These are phyloP conservation scores for Geotrichum aggregatum DNA, from an alignment of 1,139 yeast genomes.

Conservation along the genomic window DNA sequence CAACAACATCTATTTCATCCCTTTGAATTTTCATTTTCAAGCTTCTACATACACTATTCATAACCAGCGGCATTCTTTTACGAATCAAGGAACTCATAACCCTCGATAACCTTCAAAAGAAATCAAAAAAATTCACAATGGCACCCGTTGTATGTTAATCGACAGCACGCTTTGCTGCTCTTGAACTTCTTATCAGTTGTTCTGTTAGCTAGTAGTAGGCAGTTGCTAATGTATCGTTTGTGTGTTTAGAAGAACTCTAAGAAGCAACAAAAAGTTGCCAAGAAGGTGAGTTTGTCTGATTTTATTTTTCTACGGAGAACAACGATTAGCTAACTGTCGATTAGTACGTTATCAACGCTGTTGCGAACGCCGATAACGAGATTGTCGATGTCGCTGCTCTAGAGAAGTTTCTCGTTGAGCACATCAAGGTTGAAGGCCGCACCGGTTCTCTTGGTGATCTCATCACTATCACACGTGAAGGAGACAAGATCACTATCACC, in stretches of 20 bases:
- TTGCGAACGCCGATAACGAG: constrained; percentile 97
- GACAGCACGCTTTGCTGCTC: constrained; percentile 31
- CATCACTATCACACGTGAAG: constrained; percentile 82
- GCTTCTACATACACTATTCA: no score
- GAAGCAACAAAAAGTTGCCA: constrained; percentile 48
- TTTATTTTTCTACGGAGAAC: background rate
- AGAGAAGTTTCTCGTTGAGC: constrained; percentile 97
- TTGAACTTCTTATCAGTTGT: constrained; percentile 22
- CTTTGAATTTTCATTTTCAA: no score
- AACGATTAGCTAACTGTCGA: background rate
- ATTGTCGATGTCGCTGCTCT: constrained; percentile 91
- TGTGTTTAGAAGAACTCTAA: constrained; percentile 64
- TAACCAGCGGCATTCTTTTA: no score
- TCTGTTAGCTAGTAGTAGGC: constrained; percentile 43
- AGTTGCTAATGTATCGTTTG: constrained; percentile 38
- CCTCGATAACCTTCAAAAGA: no score
- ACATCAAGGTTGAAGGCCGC: constrained; percentile 97
- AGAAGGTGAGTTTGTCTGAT: constrained; percentile 26
- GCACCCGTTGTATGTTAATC: constrained; percentile 80
- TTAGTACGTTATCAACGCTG: constrained; percentile 84
- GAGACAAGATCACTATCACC: constrained; percentile 77
- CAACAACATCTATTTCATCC: no score
- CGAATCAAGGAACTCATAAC: no score
- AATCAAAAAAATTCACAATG: constrained; percentile 45
- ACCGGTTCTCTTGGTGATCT: constrained; percentile 96